Evolutionary conservation across 148 eudicot genomes (phyloP).

Genomic region (Rheum nobile): DNA sequence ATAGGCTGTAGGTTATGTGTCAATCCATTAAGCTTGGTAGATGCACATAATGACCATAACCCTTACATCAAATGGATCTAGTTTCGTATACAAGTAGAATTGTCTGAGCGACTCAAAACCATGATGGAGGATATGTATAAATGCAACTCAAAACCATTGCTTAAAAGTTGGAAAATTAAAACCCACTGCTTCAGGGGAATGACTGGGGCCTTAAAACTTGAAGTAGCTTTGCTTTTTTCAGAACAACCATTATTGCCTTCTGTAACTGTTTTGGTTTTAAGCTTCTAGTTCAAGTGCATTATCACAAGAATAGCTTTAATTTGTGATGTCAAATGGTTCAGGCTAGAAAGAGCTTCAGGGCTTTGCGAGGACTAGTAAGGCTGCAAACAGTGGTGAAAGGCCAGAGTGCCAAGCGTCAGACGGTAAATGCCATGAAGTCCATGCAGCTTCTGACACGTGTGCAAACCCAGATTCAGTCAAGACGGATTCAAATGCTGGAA

Average conservation of each 20-base stretch:
- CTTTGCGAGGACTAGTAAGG: conserved; percentile 81
- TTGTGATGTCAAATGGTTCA: conserved; percentile 15
- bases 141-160: neutral
- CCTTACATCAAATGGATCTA: neutral
- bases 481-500: conserved; percentile 84
- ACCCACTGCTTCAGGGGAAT: neutral
- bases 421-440: conserved; percentile 76
- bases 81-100: neutral
- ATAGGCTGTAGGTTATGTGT: neutral
- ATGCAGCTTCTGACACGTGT: conserved; percentile 88
- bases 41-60: neutral
- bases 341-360: conserved; percentile 81
- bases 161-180: neutral
- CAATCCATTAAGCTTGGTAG: neutral
- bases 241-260: neutral
- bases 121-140: neutral
- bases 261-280: neutral
- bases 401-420: conserved; percentile 72
- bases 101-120: neutral
- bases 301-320: neutral
- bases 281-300: neutral
- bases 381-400: conserved; percentile 89
- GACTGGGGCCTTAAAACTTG: neutral
- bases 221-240: neutral
- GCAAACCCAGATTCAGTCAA: conserved; percentile 84